These are phyloP conservation scores for Millerozyma miso DNA, from an alignment of 805 yeast genomes.

Conservation along the genomic window DNA sequence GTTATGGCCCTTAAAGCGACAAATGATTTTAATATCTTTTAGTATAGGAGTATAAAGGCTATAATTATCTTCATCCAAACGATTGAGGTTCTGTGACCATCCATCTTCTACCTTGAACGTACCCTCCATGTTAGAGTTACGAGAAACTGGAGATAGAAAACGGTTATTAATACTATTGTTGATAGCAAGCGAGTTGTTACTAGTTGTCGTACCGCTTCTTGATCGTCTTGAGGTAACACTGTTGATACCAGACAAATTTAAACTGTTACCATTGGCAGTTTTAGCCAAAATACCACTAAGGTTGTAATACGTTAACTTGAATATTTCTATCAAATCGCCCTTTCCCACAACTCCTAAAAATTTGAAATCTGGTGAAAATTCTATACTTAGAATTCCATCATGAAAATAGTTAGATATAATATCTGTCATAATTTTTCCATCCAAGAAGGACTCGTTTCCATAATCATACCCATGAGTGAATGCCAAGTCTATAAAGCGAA, in stretches of 20 bases:
- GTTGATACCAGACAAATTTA: constrained; percentile 6
- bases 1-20: constrained; percentile 37
- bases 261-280: constrained; percentile 5
- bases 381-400: constrained; percentile 54
- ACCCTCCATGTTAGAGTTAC: neutral
- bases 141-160: constrained; percentile 18
- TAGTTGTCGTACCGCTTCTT: constrained; percentile 37
- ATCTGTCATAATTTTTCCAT: constrained; percentile 39
- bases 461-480: constrained; percentile 24
- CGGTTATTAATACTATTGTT: constrained; percentile 11
- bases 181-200: constrained; percentile 21
- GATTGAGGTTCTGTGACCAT: neutral
- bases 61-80: neutral
- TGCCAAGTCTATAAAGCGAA: constrained; percentile 51
- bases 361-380: constrained; percentile 45
- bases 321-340: constrained; percentile 47
- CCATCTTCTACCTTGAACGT: neutral
- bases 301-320: constrained; percentile 38
- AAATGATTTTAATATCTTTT: constrained; percentile 33
- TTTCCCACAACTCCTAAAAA: constrained; percentile 48
- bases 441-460: constrained; percentile 18
- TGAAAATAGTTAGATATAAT: constrained; percentile 58
- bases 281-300: constrained; percentile 29
- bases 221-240: constrained; percentile 16
- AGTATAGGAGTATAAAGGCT: constrained; percentile 11